These are phyloP conservation scores for Scheffersomyces stipitis DNA, from an alignment of 805 yeast genomes.

Conservation along the genomic window DNA sequence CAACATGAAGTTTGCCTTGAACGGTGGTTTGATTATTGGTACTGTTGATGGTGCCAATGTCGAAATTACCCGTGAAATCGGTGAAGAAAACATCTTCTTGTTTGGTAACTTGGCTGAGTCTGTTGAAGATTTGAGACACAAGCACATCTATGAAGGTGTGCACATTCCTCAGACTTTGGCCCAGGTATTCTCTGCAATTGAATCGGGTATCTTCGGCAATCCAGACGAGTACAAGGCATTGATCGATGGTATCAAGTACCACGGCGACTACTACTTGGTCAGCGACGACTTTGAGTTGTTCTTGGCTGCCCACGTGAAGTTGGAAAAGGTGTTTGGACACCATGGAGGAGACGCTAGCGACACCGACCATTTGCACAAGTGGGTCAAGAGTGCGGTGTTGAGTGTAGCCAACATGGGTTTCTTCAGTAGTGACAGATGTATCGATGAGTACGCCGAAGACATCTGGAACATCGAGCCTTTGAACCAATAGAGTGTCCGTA, in stretches of 20 bases:
- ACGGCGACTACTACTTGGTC: slow-evolving; percentile 86
- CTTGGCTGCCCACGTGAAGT: slow-evolving; percentile 73
- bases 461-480: slow-evolving; percentile 91
- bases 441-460: slow-evolving; percentile 86
- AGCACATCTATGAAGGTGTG: slow-evolving; percentile 64
- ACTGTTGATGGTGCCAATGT: slow-evolving; percentile 98
- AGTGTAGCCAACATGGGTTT: slow-evolving; percentile 93
- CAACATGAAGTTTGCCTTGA: slow-evolving; percentile 91
- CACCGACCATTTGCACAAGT: slow-evolving; percentile 55
- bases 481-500: slow-evolving; percentile 18
- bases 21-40: slow-evolving; percentile 92
- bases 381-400: slow-evolving; percentile 75
- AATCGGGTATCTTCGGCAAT: slow-evolving; percentile 70
- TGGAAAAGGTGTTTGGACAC: slow-evolving; percentile 66
- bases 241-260: slow-evolving; percentile 65
- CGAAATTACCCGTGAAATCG: slow-evolving; percentile 90
- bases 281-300: slow-evolving; percentile 88
- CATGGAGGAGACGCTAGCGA: slow-evolving; percentile 41
- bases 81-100: slow-evolving; percentile 88
- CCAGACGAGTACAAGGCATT: slow-evolving; percentile 64
- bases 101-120: slow-evolving; percentile 90
- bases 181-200: slow-evolving; percentile 65
- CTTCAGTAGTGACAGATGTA: slow-evolving; percentile 87
- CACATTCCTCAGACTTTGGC: slow-evolving; percentile 58
- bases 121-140: slow-evolving; percentile 80